phyloP scores from a whole-genome alignment of 2,329 filamentous ascomycete species.

The Sclerotinia trifoliorum region DNA sequence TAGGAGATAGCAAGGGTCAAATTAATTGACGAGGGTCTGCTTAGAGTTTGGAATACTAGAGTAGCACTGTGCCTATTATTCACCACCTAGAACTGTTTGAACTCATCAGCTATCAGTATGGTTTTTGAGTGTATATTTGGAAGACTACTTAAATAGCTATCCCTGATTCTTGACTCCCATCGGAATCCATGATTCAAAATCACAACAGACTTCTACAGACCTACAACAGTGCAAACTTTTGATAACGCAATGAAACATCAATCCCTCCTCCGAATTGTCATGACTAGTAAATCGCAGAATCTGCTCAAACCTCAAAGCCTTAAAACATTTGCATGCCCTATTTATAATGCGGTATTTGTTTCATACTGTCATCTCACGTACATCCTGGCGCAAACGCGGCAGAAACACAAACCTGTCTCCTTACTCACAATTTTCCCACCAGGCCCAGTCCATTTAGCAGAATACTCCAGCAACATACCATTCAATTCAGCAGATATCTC shows the following conservation, averaged over 20 bases:
- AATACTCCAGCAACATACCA: conserved; percentile 27
- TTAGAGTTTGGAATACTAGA: too few species aligned
- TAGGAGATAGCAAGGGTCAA: too few species aligned
- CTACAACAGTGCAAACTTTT: not conserved
- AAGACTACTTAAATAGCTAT: not conserved
- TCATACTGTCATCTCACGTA: not conserved
- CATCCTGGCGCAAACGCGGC: conserved; percentile 27
- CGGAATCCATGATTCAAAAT: not conserved
- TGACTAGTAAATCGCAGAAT: too few species aligned
- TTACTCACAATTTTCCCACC: not conserved
- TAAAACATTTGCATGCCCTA: not conserved
- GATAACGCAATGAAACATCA: not conserved
- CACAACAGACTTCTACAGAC: not conserved
- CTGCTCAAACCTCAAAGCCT: not conserved
- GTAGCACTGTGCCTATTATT: not conserved
- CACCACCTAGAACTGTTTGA: not conserved
- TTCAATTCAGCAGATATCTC: conserved; percentile 27
- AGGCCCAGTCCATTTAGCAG: conserved; percentile 21
- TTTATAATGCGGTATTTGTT: not conserved
- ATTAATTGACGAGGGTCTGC: too few species aligned
- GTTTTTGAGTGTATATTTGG: not conserved
- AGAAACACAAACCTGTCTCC: conserved; percentile 27
- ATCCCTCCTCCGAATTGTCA: not conserved
- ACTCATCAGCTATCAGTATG: not conserved
- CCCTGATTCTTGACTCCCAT: not conserved